phyloP scores from a whole-genome alignment of 192 early-diverging fungal genomes.

The Radiomyces spectabilis region DNA sequence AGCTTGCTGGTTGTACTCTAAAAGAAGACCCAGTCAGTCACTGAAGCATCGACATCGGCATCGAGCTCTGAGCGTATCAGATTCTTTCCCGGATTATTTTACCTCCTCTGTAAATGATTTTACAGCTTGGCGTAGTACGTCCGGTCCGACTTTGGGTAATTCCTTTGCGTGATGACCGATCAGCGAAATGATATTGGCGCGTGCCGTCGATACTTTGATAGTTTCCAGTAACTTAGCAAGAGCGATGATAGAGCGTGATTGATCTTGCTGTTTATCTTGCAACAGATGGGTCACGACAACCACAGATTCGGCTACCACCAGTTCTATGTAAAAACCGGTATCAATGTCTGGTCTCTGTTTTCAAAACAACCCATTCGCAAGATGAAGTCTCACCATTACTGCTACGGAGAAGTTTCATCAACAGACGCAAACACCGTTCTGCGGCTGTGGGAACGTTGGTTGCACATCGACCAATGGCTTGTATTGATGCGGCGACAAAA shows the following conservation, averaged over 20 bases:
- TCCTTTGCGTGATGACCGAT: conserved; percentile 70
- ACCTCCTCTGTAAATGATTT: conserved; percentile 50
- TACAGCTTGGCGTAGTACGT: conserved; percentile 71
- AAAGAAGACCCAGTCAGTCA: background rate
- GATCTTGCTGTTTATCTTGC: conserved; percentile 43
- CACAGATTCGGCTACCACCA: conserved; percentile 68
- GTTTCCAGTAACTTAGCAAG: conserved; percentile 54
- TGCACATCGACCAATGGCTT: conserved; percentile 54
- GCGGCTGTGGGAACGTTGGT: conserved; percentile 47
- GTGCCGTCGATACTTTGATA: conserved; percentile 63
- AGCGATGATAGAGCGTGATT: conserved; percentile 39
- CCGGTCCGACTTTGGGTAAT: conserved; percentile 63
- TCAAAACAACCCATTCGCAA: background rate
- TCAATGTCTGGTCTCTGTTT: too few species aligned
- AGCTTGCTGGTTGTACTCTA: conserved; percentile 69
- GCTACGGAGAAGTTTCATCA: conserved; percentile 51
- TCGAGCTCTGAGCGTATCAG: too few species aligned
- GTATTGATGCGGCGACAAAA: conserved; percentile 58
- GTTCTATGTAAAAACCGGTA: conserved; percentile 37
- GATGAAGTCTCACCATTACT: conserved; percentile 38
- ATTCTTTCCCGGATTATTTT: background rate
- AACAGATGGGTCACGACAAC: conserved; percentile 65
- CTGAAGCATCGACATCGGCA: too few species aligned
- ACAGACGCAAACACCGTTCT: conserved; percentile 42
- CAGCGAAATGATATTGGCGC: conserved; percentile 82